phyloP scores from a whole-genome alignment of 371 early-diverging fungal species.

The Lichtheimia ramosa region DNA sequence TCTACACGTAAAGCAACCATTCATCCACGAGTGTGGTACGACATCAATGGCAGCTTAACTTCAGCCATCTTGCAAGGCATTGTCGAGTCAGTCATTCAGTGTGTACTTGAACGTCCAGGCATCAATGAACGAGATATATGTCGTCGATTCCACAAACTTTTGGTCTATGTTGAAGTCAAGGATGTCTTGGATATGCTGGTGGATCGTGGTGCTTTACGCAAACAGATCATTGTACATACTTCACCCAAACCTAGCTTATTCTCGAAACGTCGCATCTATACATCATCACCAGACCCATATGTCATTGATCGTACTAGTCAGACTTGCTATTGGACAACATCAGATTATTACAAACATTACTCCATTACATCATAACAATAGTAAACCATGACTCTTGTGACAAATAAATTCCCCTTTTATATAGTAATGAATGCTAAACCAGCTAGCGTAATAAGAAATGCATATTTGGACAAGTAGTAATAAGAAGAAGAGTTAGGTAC shows the following conservation, averaged over 20 bases:
- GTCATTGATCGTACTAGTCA: slow-evolving; percentile 5
- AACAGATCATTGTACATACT: neutral
- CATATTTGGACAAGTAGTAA: neutral
- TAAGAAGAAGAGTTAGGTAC: neutral
- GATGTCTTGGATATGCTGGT: slow-evolving; percentile 24
- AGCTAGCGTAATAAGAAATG: neutral
- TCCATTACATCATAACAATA: neutral
- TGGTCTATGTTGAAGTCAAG: slow-evolving; percentile 22
- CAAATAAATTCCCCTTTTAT: too few species aligned
- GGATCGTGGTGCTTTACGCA: slow-evolving; percentile 11
- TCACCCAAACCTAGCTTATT: slow-evolving; percentile 4
- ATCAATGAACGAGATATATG: slow-evolving; percentile 19
- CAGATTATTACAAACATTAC: slow-evolving; percentile 7
- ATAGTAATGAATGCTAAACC: too few species aligned
- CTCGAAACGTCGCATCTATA: slow-evolving; percentile 6
- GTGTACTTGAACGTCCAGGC: slow-evolving; percentile 31
- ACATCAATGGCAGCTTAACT: slow-evolving; percentile 25
- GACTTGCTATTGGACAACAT: slow-evolving; percentile 14
- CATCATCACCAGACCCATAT: neutral
- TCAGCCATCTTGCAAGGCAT: slow-evolving; percentile 17
- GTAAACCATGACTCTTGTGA: neutral
- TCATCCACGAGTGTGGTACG: slow-evolving; percentile 29
- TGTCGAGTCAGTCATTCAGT: slow-evolving; percentile 17
- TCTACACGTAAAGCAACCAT: slow-evolving; percentile 9
- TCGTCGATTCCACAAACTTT: slow-evolving; percentile 4